phyloP scores from a whole-genome alignment of 805 yeast species.

The Cyberlindnera nakhonratchasimensis region DNA sequence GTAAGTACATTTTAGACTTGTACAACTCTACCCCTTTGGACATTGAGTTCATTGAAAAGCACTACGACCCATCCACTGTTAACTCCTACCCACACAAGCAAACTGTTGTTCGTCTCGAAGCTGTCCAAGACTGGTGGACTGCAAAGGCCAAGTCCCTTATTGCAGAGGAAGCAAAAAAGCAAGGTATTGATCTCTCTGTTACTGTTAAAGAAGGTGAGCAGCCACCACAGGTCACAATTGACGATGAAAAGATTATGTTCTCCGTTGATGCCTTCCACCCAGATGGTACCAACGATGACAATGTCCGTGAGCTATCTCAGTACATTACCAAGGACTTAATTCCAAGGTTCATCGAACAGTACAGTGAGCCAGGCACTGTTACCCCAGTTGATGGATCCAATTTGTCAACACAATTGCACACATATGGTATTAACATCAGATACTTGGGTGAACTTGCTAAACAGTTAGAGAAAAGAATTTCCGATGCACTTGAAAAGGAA shows the following conservation, averaged over 20 bases:
- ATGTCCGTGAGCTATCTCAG: slow-evolving; percentile 64
- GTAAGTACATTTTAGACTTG: slow-evolving; percentile 80
- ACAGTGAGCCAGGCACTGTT: slow-evolving; percentile 46
- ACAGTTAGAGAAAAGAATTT: slow-evolving; percentile 28
- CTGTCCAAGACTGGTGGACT: slow-evolving; percentile 88
- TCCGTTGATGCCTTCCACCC: slow-evolving; percentile 58
- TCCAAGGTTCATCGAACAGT: slow-evolving; percentile 50
- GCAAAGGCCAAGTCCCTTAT: slow-evolving; percentile 47
- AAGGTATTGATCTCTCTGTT: slow-evolving; percentile 25
- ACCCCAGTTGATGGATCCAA: slow-evolving; percentile 81
- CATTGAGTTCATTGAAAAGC: slow-evolving; percentile 64
- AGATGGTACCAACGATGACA: slow-evolving; percentile 41
- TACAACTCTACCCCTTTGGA: slow-evolving; percentile 85
- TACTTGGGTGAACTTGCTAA: slow-evolving; percentile 68
- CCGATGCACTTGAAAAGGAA: slow-evolving; percentile 24
- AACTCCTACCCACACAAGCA: slow-evolving; percentile 75
- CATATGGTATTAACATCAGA: slow-evolving; percentile 82
- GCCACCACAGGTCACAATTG: slow-evolving; percentile 49
- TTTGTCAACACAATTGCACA: slow-evolving; percentile 65
- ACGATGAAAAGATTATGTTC: slow-evolving; percentile 42
- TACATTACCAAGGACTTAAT: slow-evolving; percentile 58
- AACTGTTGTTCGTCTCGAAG: slow-evolving; percentile 77
- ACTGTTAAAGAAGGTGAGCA: slow-evolving; percentile 31
- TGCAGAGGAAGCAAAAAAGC: slow-evolving; percentile 32
- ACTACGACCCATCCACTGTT: slow-evolving; percentile 41